Evolutionary conservation across 306 rosid species (phyloP), one percentile per base, ranked within the genome.

Genomic region (Morella rubra): DNA sequence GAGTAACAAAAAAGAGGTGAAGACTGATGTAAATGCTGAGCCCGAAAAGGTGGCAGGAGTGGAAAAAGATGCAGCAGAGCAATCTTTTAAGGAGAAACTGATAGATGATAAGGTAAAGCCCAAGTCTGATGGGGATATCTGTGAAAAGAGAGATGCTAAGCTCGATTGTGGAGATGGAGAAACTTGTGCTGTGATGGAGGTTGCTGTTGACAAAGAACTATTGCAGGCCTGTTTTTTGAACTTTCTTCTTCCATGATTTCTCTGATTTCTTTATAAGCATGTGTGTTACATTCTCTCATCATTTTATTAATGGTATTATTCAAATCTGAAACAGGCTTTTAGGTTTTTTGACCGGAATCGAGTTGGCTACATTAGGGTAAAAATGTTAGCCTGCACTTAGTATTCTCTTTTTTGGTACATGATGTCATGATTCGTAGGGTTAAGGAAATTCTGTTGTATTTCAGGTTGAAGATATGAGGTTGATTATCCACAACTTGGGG

Each of bases 401-500:
- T 69, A 18, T 14, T 41, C 19, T 22, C 37, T 62, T 16, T 70
- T 69, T 77, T 37, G 37, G 8, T 59, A 20, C 18, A 4, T 69
- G 46, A 55, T 62, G 22, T 77, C 40, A 71, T 65, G 71, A 10
- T 8, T 24, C 72, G 54, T 68, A 47, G 24, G 68, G 8, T 32
- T 80, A 52, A 84, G 27, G 22, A 67, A 72, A 49, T 15, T 79
- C 13, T 24, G 73, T 78, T 76, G 51, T 54, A 51, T 71, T 82
- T 44, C 88, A 95, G 99, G 99, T 95, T 76, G 99, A 95, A 88
- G 99, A 95, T 82, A 77, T 95, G 97, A 87, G 99, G 73, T 70
- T 86, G 83, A 49, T 92, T 37, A 80, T 95, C 73, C 97, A 92
- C 86, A 92, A 85, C 84, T 76, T 92, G 81, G 97, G 99, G 67